Base-by-base conservation (phyloP, 768 basidiomycete species). In the Mycena kentingensis region DNA sequence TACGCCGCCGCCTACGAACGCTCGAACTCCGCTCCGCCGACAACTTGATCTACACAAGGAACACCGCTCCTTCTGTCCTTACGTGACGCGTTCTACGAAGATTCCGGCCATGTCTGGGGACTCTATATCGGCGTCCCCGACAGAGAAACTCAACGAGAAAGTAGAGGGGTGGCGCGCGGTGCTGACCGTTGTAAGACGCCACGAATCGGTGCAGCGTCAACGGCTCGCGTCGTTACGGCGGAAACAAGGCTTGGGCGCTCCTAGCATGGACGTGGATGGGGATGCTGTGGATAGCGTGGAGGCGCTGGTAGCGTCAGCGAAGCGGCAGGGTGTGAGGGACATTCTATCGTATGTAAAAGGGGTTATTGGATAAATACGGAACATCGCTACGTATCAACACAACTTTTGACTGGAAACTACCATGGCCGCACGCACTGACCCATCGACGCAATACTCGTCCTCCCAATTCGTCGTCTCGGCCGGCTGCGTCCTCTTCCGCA, bases 31-130 rank as follows among this genome's bases (percentile, higher is more conserved):
- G 52, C 67, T 3, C 68, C 70, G 70, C 36, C 65, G 88, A 46
- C 80, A 79, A 19, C 82, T 93, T 47, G 90, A 93, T 64, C 63
- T 92, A 31, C 67, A 91, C 41, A 87, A 84, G 61, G 90, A 93
- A 67, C 91, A 93, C 64, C 79, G 90, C 24, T 87, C 88, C 3
- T 90, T 88, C 60, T 93, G 91, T 59, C 90, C 90, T n/a, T 93
- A 90, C 55, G 80, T 89, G 25, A 83, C 86, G 29, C 78, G 80
- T 13, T 88, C 87, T 6, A 89, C 86, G 3, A 62, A 74, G 2
- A 73, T 89, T 11, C 86, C 87, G 4, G 79, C 82, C 2, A 66
- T 83, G 8, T 77, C 82, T 11, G 63, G 73, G 18, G 70, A 71
- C 32, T 57, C 65, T 0, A 52, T 60, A 4, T 58, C 69, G 18